These are phyloP conservation scores for Venturia effusa DNA, from an alignment of 2,329 filamentous ascomycete species.

Conservation along the genomic window DNA sequence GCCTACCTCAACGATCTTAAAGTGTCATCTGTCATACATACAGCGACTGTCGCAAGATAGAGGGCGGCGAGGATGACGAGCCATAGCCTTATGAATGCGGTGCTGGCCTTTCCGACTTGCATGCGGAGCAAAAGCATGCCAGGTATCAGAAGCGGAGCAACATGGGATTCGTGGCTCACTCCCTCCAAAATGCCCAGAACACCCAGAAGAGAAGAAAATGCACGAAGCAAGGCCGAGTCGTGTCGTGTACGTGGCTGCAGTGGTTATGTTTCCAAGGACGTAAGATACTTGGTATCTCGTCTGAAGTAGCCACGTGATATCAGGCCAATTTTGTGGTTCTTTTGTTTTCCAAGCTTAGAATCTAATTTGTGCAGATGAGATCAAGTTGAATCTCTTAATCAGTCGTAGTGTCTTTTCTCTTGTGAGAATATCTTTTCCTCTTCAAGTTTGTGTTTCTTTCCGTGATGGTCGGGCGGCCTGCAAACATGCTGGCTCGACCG, in stretches of 20 bases:
- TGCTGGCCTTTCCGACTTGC: not conserved
- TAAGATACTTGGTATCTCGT: not conserved
- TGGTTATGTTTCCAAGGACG: not conserved
- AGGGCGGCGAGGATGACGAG: not conserved
- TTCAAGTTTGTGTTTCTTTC: no score
- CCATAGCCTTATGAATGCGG: not conserved
- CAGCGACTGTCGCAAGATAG: constrained; percentile 19
- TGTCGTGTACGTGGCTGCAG: not conserved
- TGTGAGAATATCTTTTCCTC: no score
- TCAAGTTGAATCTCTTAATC: no score
- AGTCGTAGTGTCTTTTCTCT: no score
- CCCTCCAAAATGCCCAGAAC: not conserved
- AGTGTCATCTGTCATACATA: constrained; percentile 35
- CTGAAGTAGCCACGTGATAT: not conserved
- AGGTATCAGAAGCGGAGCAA: not conserved
- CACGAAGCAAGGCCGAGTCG: not conserved
- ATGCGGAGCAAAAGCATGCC: constrained; percentile 4
- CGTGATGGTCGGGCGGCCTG: no score
- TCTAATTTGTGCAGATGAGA: no score
- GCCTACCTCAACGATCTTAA: constrained; percentile 27
- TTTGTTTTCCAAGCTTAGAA: no score
- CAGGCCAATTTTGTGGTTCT: no score
- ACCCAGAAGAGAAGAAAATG: not conserved
- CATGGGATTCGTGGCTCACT: not conserved
- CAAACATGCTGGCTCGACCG: no score